A percentile compares a stretch with the other conserved stretches of the same genome.
phyloP scores from a whole-genome alignment of 139 green algal genomes.

The Auxenochlorella pyrenoidosa region DNA sequence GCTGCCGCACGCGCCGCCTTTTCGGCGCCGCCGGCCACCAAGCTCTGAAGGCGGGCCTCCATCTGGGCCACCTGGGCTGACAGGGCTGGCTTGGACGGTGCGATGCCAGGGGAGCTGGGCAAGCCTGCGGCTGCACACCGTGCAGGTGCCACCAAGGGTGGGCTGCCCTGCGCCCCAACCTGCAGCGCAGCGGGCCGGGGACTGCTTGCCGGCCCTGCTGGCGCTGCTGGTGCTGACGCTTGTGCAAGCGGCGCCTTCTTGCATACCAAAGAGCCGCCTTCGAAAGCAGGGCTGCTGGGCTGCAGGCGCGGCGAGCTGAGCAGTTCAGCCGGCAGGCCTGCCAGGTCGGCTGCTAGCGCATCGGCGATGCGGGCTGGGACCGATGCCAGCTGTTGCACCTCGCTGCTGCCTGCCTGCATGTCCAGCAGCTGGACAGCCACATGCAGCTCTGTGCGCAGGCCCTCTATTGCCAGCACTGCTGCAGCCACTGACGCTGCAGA shows the following conservation, averaged over 20 bases:
- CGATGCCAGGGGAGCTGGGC: not conserved
- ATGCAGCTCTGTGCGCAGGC: constrained; percentile 14
- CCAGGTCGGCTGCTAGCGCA: constrained; percentile 20
- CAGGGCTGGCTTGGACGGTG: not conserved
- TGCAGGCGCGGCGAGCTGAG: not conserved
- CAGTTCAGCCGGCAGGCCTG: not conserved
- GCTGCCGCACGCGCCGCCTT: not conserved
- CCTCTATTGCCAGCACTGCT: constrained; percentile 8
- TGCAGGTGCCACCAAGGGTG: not conserved
- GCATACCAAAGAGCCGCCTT: not conserved
- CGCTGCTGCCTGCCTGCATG: not conserved
- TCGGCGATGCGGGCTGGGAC: constrained; percentile 13
- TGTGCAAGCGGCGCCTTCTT: not conserved
- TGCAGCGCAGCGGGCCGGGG: not conserved
- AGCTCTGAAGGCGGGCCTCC: not conserved
- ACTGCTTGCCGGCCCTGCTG: not conserved
- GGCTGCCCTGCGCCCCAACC: not conserved
- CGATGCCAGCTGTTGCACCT: not conserved
- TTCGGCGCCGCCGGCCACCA: not conserved
- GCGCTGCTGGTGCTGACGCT: not conserved
- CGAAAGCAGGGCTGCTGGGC: not conserved
- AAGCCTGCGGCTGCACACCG: not conserved
- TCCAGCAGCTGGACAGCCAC: constrained; percentile 26
- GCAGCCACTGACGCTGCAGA: not conserved
- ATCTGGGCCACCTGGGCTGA: constrained; percentile 23